These are phyloP conservation scores for Penicillium sp. DNA, from an alignment of 2,329 filamentous ascomycete species.

Conservation along the genomic window DNA sequence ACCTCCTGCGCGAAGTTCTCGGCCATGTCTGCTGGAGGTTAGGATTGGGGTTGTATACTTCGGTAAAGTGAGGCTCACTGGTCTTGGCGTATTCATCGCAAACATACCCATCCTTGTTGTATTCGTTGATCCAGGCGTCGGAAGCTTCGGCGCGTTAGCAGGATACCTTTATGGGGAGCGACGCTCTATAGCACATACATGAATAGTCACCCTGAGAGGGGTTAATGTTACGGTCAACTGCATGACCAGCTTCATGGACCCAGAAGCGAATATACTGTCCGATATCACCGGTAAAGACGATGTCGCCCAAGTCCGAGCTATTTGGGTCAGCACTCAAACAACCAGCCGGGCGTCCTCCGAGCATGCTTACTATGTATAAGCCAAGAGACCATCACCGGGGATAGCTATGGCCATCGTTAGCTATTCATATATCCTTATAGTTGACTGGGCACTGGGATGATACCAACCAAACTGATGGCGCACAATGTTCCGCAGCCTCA, in stretches of 20 bases:
- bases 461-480: neutral
- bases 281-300: neutral
- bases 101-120: conserved; percentile 2
- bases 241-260: conserved; percentile 1
- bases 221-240: neutral
- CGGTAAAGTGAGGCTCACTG: neutral
- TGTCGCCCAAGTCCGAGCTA: conserved; percentile 4
- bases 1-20: conserved; percentile 8
- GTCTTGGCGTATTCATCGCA: conserved; percentile 2
- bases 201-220: conserved; percentile 4
- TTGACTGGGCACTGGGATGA: neutral
- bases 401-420: neutral
- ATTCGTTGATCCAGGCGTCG: neutral
- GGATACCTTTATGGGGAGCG: neutral
- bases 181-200: neutral
- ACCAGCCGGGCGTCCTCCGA: neutral
- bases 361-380: conserved; percentile 1
- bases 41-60: neutral
- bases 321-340: neutral
- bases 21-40: neutral
- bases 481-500: neutral
- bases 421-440: neutral
- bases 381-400: neutral
- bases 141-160: neutral
- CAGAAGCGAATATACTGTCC: conserved; percentile 1